phyloP scores from a whole-genome alignment of 2,329 filamentous ascomycete species.

The Penicillium sp. region DNA sequence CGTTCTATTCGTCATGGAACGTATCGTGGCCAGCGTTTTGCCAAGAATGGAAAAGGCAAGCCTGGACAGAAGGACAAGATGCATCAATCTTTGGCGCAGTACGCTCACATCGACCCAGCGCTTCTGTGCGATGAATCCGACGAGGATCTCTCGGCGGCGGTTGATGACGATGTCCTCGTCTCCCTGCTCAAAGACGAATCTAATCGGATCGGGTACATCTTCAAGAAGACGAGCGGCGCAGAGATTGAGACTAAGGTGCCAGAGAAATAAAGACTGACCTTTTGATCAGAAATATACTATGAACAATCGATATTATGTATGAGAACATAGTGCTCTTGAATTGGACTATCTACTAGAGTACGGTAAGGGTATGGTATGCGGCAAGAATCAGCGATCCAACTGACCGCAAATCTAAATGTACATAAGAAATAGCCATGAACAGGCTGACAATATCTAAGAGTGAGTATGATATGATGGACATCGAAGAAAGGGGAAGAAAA shows the following conservation, averaged over 20 bases:
- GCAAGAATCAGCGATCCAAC: neutral
- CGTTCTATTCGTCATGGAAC: slow-evolving; percentile 24
- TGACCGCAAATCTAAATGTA: slow-evolving; percentile 16
- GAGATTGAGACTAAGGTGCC: slow-evolving; percentile 15
- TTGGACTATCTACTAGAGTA: neutral
- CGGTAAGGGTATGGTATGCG: neutral
- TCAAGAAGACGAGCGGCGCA: slow-evolving; percentile 35
- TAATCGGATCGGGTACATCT: slow-evolving; percentile 40
- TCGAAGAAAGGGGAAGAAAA: neutral
- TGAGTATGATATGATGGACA: slow-evolving; percentile 1
- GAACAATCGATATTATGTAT: neutral
- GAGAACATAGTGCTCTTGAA: neutral
- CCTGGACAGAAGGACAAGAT: slow-evolving; percentile 34
- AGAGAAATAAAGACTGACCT: neutral
- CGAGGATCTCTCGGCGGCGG: slow-evolving; percentile 21
- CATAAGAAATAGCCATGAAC: slow-evolving; percentile 14
- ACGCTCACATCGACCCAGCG: slow-evolving; percentile 43
- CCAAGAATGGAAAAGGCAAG: slow-evolving; percentile 9
- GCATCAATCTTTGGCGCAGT: slow-evolving; percentile 44
- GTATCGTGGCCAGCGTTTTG: slow-evolving; percentile 5
- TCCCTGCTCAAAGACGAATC: slow-evolving; percentile 39
- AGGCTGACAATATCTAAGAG: slow-evolving; percentile 14
- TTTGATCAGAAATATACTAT: no score
- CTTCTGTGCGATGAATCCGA: slow-evolving; percentile 18
- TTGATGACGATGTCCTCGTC: slow-evolving; percentile 37